Evolutionary conservation across 257 asterid genomes (phyloP), one percentile per base, ranked within the genome.

Genomic region (Rehmannia glutinosa): DNA sequence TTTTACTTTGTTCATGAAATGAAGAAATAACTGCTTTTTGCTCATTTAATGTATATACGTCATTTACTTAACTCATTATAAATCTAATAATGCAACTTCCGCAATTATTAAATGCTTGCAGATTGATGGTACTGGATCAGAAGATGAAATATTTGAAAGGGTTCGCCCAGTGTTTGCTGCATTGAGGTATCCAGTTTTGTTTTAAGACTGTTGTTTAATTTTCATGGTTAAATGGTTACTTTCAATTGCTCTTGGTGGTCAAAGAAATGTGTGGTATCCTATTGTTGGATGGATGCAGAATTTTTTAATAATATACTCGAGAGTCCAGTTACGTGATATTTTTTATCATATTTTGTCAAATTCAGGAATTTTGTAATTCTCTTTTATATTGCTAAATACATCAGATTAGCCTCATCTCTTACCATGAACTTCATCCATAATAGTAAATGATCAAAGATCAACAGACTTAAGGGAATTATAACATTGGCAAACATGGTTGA

Each of bases 111-210:
- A 57, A 30, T 71, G 70, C 66, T 69, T 68, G 82, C 87, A 90
- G 97, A 77, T 93, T 70, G 94, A 90, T 73, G 96, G 83, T 75
- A 85, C 90, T 59, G 99, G 97, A 74, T 81, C 97, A 36, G 85
- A 76, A 82, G 96, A 86, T 52, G 92, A 93, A 78, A 91, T 93
- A 71, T 90, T 79, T 77, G 92, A 80, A 77, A 87, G 85, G 76
- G 89, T 88, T 60, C 80, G 68, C 30, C 87, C 92, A 47, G 77
- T 85, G 67, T 90, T 93, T 75, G 81, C 83, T 68, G 70, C 87
- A 68, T 55, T 80, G 76, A 82, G 87, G 92, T 85, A 77, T 49
- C 73, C 36, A 39, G n/a, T 52, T 64, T 72, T 19, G 42, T 69
- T 16, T 50, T n/a, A 51, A 8, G n/a, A 68, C 0, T 42, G 3